phyloP scores from a whole-genome alignment of 2,329 filamentous ascomycete species.

The Fusarium sp. region DNA sequence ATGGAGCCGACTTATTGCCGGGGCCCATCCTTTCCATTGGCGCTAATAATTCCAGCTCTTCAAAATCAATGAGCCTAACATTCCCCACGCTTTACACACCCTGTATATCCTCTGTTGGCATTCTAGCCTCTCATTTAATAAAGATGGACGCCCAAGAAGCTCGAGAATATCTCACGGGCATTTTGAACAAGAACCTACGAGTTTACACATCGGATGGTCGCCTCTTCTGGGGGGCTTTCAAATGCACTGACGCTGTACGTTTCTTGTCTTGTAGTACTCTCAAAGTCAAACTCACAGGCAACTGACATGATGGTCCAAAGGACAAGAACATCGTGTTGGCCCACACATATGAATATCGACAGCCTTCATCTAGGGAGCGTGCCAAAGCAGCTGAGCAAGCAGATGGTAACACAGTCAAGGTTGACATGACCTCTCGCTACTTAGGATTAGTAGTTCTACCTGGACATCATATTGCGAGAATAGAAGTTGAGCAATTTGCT shows the following conservation, averaged over 20 bases:
- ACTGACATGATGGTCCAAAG: constrained; percentile 54
- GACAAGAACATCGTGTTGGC: constrained; percentile 89
- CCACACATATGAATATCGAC: constrained; percentile 88
- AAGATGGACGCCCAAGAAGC: constrained; percentile 63
- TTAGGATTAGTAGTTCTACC: constrained; percentile 91
- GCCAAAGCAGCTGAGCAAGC: constrained; percentile 50
- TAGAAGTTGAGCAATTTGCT: constrained; percentile 83
- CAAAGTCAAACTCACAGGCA: background rate
- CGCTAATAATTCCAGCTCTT: constrained; percentile 7
- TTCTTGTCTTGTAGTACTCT: constrained; percentile 5
- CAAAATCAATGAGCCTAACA: constrained; percentile 17
- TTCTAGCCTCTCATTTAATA: background rate
- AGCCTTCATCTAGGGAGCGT: constrained; percentile 65
- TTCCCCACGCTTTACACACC: constrained; percentile 12
- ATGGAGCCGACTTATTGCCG: constrained; percentile 27
- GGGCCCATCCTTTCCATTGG: constrained; percentile 28
- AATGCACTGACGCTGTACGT: constrained; percentile 90
- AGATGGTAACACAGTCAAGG: constrained; percentile 57
- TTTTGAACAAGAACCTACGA: constrained; percentile 81
- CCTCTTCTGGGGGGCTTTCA: constrained; percentile 89
- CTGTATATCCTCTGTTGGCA: background rate
- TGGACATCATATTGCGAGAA: constrained; percentile 83
- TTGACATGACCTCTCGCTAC: constrained; percentile 84
- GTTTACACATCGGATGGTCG: constrained; percentile 83
- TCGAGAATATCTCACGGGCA: constrained; percentile 65